Conservation (phyloP, 176 grass and related monocot genomes). For the Zoysia japonica region DNA sequence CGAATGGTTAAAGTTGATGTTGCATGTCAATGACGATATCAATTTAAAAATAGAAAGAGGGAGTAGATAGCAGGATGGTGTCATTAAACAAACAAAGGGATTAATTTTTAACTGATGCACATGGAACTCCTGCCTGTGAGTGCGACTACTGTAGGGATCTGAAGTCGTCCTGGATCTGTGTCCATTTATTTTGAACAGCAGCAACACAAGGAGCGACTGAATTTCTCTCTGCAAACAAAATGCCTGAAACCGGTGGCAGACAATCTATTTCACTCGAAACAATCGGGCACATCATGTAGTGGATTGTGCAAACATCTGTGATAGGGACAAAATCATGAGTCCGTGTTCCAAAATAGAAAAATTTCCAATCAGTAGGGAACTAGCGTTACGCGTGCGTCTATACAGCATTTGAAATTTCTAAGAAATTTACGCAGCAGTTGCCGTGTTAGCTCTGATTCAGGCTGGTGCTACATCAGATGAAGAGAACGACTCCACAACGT, state of each 20-base stretch:
- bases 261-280: neutral
- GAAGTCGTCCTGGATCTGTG: too few species aligned
- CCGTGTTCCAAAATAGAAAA: neutral
- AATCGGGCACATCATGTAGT: neutral
- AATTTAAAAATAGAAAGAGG: too few species aligned
- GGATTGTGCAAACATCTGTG: neutral
- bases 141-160: too few species aligned
- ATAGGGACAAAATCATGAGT: neutral
- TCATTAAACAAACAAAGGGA: neutral
- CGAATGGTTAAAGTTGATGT: too few species aligned
- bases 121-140: neutral
- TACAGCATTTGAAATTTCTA: neutral
- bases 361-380: neutral
- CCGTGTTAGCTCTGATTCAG: constrained; percentile 30
- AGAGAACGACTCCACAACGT: constrained; percentile 49
- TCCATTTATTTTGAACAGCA: too few species aligned
- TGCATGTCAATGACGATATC: too few species aligned
- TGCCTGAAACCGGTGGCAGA: neutral
- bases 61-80: neutral
- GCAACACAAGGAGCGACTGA: neutral
- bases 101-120: neutral
- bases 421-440: neutral
- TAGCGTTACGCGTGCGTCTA: neutral
- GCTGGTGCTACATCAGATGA: constrained; percentile 53
- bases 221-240: neutral